These are phyloP conservation scores for Naganishia vishniacii DNA, from an alignment of 768 basidiomycete species.

Conservation along the genomic window DNA sequence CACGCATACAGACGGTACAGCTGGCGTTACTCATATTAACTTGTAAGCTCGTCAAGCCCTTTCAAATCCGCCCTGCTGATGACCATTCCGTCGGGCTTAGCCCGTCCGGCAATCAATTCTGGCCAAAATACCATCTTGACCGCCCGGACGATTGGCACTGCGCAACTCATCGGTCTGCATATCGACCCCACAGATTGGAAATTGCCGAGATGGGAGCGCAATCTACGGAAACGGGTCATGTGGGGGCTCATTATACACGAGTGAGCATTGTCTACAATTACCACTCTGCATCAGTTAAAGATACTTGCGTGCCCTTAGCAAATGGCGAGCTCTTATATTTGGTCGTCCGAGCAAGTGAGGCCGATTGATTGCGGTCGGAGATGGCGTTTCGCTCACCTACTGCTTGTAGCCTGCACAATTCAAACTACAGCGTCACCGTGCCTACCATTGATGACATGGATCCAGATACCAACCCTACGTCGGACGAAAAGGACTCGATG, in stretches of 20 bases:
- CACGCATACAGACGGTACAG: constrained; percentile 30
- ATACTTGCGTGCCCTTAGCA: too few relatives aligned
- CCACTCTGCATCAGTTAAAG: too few relatives aligned
- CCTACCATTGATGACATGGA: constrained; percentile 28
- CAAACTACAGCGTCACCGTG: constrained; percentile 26
- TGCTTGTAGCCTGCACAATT: constrained; percentile 9
- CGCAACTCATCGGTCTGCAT: constrained; percentile 33
- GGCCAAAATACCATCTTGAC: constrained; percentile 21
- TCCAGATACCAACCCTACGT: constrained; percentile 21
- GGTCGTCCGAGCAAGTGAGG: constrained; percentile 27
- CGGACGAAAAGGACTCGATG: constrained; percentile 24
- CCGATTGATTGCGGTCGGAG: not conserved
- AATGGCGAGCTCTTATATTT: constrained; percentile 26
- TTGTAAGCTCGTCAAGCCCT: too few relatives aligned
- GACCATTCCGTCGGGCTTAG: constrained; percentile 10
- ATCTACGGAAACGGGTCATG: constrained; percentile 27
- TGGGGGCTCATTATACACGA: constrained; percentile 30
- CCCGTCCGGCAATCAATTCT: constrained; percentile 19
- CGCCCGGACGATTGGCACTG: constrained; percentile 32
- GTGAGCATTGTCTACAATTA: not conserved
- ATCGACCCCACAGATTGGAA: constrained; percentile 31
- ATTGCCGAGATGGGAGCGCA: constrained; percentile 30
- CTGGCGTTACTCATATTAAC: constrained; percentile 28
- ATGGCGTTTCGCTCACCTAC: not conserved
- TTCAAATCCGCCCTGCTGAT: too few relatives aligned